These are phyloP conservation scores for Meyerozyma athensensis DNA, from an alignment of 1,139 yeast genomes.

Conservation along the genomic window DNA sequence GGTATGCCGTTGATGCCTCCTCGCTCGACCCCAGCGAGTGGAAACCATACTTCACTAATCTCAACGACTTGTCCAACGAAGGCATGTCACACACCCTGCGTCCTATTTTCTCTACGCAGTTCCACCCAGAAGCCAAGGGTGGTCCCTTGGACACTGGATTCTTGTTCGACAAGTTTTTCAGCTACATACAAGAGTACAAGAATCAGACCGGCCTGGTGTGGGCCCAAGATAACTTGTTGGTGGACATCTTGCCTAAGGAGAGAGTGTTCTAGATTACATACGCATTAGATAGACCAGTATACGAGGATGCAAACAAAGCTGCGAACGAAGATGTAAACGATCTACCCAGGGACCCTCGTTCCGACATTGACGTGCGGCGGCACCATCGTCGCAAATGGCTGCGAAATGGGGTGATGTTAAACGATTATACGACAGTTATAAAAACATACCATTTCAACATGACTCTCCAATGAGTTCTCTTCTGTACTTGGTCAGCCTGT, in stretches of 20 bases:
- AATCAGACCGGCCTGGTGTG: conserved; percentile 37
- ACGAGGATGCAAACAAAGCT: too few species aligned
- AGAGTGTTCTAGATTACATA: conserved; percentile 49
- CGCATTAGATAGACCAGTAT: not conserved
- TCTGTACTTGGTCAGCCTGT: not conserved
- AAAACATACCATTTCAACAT: not conserved
- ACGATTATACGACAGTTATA: conserved; percentile 2
- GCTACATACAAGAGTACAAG: conserved; percentile 60
- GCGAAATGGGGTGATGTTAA: conserved; percentile 3
- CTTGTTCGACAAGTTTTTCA: conserved; percentile 85
- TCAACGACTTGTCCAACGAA: conserved; percentile 94
- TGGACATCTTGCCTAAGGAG: conserved; percentile 79
- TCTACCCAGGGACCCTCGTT: too few species aligned
- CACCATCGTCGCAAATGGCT: too few species aligned
- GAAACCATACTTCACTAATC: conserved; percentile 81
- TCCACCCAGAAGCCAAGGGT: conserved; percentile 99
- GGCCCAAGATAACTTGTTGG: conserved; percentile 50
- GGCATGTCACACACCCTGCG: conserved; percentile 86
- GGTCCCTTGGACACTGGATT: conserved; percentile 93
- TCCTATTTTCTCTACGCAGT: conserved; percentile 94
- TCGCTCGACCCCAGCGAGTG: conserved; percentile 71
- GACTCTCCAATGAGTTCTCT: not conserved
- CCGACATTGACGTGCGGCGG: too few species aligned
- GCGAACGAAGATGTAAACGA: too few species aligned
- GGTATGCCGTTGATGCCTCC: conserved; percentile 86